Evolutionary conservation across 805 yeast species (phyloP).

Genomic region (Candida michaelii): DNA sequence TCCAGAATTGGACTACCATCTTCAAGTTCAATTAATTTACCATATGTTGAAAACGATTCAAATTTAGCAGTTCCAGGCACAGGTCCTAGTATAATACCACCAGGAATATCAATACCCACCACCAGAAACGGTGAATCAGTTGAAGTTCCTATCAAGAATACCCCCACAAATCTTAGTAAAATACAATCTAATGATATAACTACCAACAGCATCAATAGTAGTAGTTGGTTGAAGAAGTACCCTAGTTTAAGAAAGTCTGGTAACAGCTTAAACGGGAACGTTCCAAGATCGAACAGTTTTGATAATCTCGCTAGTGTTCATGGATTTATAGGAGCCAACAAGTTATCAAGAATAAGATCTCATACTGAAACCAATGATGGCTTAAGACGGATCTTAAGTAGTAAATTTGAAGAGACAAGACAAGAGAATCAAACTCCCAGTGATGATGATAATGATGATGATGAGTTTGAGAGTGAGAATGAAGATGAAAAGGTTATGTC

Average conservation of each 20-base stretch:
- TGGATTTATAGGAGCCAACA: slow-evolving; percentile 12
- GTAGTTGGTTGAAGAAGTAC: slow-evolving; percentile 30
- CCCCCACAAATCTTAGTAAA: background rate
- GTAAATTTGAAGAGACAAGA: slow-evolving; percentile 9
- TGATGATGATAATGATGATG: slow-evolving; percentile 14
- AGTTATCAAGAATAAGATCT: slow-evolving; percentile 13
- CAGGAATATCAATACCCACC: slow-evolving; percentile 75
- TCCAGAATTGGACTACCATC: slow-evolving; percentile 9
- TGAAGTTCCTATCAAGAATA: slow-evolving; percentile 51
- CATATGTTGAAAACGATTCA: background rate
- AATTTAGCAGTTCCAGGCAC: background rate
- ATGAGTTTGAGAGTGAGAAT: slow-evolving; percentile 35
- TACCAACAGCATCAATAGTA: background rate
- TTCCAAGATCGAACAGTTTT: slow-evolving; percentile 13
- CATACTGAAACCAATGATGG: slow-evolving; percentile 10
- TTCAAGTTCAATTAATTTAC: slow-evolving; percentile 1
- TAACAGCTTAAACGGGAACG: slow-evolving; percentile 4
- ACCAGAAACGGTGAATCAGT: slow-evolving; percentile 77
- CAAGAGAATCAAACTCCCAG: slow-evolving; percentile 4
- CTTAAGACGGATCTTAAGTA: slow-evolving; percentile 10
- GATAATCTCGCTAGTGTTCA: slow-evolving; percentile 14
- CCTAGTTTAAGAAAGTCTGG: slow-evolving; percentile 21
- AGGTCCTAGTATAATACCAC: slow-evolving; percentile 29
- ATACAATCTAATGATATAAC: slow-evolving; percentile 8
- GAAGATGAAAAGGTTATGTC: slow-evolving; percentile 75